Percentiles rank a stretch among this genome's conserved stretches.
Evolutionary conservation across 2,329 filamentous ascomycete genomes (phyloP).

Genomic region (Fusarium papillatum): DNA sequence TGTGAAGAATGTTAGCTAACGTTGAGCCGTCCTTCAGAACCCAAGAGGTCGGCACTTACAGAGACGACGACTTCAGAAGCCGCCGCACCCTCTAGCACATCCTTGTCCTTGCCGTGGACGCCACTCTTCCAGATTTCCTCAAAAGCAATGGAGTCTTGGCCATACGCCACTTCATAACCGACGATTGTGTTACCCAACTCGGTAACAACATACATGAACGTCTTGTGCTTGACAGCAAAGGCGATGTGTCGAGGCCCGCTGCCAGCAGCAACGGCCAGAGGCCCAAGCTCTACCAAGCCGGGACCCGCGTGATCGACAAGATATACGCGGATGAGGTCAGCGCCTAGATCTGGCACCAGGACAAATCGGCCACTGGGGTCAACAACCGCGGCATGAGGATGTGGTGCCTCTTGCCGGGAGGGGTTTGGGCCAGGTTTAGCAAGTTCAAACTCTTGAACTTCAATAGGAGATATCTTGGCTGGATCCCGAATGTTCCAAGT

Average conservation of each 20-base stretch:
- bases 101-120: slow-evolving; percentile 60
- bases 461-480: slow-evolving; percentile 49
- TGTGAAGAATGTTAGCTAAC: slow-evolving; percentile 1
- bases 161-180: slow-evolving; percentile 69
- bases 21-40: not conserved
- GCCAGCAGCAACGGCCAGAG: slow-evolving; percentile 61
- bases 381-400: slow-evolving; percentile 74
- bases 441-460: slow-evolving; percentile 57
- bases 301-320: slow-evolving; percentile 58
- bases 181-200: slow-evolving; percentile 72
- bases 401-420: slow-evolving; percentile 67
- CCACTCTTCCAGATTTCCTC: slow-evolving; percentile 60
- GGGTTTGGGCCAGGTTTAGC: slow-evolving; percentile 52
- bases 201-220: slow-evolving; percentile 71
- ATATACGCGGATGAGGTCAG: slow-evolving; percentile 72
- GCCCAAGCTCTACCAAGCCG: slow-evolving; percentile 54
- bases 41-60: slow-evolving; percentile 55
- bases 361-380: slow-evolving; percentile 76
- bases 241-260: slow-evolving; percentile 75
- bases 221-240: slow-evolving; percentile 65
- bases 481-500: slow-evolving; percentile 59
- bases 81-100: slow-evolving; percentile 56
- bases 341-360: slow-evolving; percentile 75
- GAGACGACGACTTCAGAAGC: slow-evolving; percentile 71
- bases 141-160: slow-evolving; percentile 57